Evolutionary conservation across 768 basidiomycete genomes (phyloP), one percentile per base, ranked within the genome.

Genomic region (Pholiota conissans): DNA sequence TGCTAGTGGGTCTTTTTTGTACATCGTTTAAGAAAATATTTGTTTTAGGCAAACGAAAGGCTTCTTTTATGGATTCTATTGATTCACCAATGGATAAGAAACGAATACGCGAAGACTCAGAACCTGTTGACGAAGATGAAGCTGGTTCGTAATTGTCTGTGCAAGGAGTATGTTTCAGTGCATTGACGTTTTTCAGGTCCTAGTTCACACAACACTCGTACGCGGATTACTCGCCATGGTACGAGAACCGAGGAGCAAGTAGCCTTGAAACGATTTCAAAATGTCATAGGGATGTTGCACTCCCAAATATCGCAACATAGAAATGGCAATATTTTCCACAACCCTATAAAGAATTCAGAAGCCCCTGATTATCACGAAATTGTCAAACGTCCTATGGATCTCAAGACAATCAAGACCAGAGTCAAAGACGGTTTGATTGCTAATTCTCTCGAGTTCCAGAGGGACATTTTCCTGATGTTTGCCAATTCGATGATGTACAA

Each of bases 401-500:
- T 98, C 55, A 96, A 95, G 72, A 95, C 91, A 0, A 91, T 98
- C 69, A 93, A 93, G 70, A 76, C 76, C n/a, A 84, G 82, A 61
- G 85, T 96, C 56, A 91, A 90, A 65, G 93, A 95, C 64, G 93
- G 93, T 0, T 60, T 82, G 2, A 93, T 97, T 47, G 76, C 82
- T 3, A 93, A 84, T 62, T 90, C 92, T 1, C 79, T 89, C 29
- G 94, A 98, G 68, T 97, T 89, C 65, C 90, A 95, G 68, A 79
- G 93, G 61, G 96, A 97, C 64, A 83, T 95, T 9, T 89, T 85
- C 67, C 78, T 97, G 60, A 96, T 98, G 89, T 96, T 97, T 71
- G 91, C 93, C 7, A 98, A 98, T 70, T 92, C 96, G 4, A 89
- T 96, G 85, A 93, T 98, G 90, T 98, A 94, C 71, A 98, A 98